A percentile compares a stretch with the other conserved stretches of the same genome.
Evolutionary conservation across 192 early-diverging fungal species (phyloP).

Genomic region (Coemansia sp.): DNA sequence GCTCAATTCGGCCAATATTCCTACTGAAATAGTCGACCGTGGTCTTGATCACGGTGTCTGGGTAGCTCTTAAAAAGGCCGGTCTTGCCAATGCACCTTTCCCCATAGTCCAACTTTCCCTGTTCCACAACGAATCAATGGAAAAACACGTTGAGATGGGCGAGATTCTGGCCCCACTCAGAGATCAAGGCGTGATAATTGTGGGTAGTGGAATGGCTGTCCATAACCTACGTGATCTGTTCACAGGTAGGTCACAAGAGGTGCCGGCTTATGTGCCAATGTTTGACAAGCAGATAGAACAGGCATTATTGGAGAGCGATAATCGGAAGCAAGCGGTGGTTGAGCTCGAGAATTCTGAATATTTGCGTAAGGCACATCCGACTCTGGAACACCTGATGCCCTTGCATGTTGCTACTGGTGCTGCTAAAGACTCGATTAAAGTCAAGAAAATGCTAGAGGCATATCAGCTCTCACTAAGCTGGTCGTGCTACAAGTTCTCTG

Average conservation of each 20-base stretch:
- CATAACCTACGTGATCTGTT: conserved; percentile 67
- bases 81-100: conserved; percentile 56
- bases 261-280: conserved; percentile 56
- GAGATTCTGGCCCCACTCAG: conserved; percentile 55
- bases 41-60: conserved; percentile 74
- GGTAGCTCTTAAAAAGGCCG: conserved; percentile 68
- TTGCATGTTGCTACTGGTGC: conserved; percentile 69
- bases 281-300: conserved; percentile 66
- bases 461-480: conserved; percentile 41
- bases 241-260: conserved; percentile 15
- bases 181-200: conserved; percentile 63
- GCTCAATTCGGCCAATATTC: conserved; percentile 49
- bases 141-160: conserved; percentile 60
- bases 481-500: conserved; percentile 37
- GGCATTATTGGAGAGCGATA: conserved; percentile 25
- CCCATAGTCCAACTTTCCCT: conserved; percentile 71
- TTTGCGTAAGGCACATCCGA: conserved; percentile 63
- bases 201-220: conserved; percentile 67
- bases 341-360: conserved; percentile 47
- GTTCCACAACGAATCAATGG: conserved; percentile 58
- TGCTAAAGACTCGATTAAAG: conserved; percentile 48
- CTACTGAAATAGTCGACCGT: conserved; percentile 52
- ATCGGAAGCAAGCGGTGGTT: conserved; percentile 42
- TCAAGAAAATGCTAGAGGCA: conserved; percentile 35
- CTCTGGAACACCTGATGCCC: conserved; percentile 69